Percentiles rank a stretch among this genome's conserved stretches.
These are phyloP conservation scores for Cyanidioschyzon merolae DNA, from an alignment of 23 red algal species.

Conservation along the genomic window DNA sequence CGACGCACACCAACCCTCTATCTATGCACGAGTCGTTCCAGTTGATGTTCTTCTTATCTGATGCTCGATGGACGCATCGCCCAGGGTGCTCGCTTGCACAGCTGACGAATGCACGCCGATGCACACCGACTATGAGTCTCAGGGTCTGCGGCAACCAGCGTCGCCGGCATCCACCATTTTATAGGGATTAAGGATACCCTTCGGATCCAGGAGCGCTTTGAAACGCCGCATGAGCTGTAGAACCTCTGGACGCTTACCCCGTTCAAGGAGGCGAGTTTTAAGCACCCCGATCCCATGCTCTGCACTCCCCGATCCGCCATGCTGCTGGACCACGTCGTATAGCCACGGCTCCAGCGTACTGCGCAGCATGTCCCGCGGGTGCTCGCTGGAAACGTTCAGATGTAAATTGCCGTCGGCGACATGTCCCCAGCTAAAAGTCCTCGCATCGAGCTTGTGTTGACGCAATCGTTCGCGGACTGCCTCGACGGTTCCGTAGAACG, in stretches of 20 bases:
- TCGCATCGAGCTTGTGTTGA: background rate
- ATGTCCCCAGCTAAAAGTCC: conserved; percentile 76
- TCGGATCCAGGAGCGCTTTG: conserved; percentile 55
- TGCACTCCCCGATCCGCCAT: conserved; percentile 69
- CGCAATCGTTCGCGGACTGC: conserved; percentile 29
- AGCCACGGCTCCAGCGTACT: conserved; percentile 66
- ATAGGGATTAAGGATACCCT: conserved; percentile 92
- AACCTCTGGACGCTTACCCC: conserved; percentile 37
- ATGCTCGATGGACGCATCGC: too few species aligned
- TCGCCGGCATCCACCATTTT: too few species aligned
- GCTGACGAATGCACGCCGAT: too few species aligned
- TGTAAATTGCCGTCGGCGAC: conserved; percentile 94
- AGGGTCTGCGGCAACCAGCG: too few species aligned
- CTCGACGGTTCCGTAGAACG: conserved; percentile 54
- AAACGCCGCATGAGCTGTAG: conserved; percentile 64
- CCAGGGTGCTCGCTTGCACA: too few species aligned
- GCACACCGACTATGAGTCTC: too few species aligned
- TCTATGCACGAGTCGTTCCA: too few species aligned
- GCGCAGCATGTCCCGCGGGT: conserved; percentile 5
- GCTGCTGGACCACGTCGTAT: conserved; percentile 56
- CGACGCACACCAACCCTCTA: too few species aligned
- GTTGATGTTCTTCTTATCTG: too few species aligned
- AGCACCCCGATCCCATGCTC: conserved; percentile 91
- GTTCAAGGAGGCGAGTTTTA: conserved; percentile 52
- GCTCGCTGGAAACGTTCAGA: conserved; percentile 49